Base-by-base conservation (phyloP, 768 basidiomycete genomes). In the Clathrus columnatus region DNA sequence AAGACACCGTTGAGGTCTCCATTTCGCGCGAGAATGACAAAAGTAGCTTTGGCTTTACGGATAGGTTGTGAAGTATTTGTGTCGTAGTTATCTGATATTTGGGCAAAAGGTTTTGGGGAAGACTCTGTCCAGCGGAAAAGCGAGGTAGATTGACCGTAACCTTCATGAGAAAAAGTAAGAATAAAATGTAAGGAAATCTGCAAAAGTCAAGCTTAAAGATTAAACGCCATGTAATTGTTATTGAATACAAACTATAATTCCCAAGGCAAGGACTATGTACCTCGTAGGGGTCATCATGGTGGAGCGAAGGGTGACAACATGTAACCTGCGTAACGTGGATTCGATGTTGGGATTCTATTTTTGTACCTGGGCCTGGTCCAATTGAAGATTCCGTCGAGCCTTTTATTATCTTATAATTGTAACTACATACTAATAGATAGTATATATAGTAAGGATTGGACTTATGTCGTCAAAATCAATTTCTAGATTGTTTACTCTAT, bases 31-130 rank as follows among this genome's bases (percentile, higher is more conserved):
- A 83, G 67, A 61, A 91, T 78, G 48, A 91, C 90, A 64, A 92
- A 85, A 3, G 80, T 82, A 23, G 91, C 91, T 65, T 89, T 91
- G 2, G 87, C 88, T 64, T 79, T 89, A 36, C 83, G 74, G n/a
- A 70, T 74, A 41, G 69, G 64, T 1, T 71, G 50, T 11, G 62
- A 57, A 56, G 75, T 75, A 17, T 66, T 56, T 16, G 67, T 67
- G 54, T 73, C 59, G 65, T 80, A 83, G 66, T 83, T 83, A 24
- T 79, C 73, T 3, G 81, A 81, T 26, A 80, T 75, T 2, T 86
- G 69, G n/a, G 77, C 71, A n/a, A 72, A 71, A 20, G 82, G 21
- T 61, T 58, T 29, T 63, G 58, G 67, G 2, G 68, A 54, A 23
- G 67, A 64, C 26, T 67, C 68, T 42, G 69, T 68, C 14, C 81